Evolutionary conservation across 305 asterid genomes (phyloP).

Genomic region (Fraxinus sp.): DNA sequence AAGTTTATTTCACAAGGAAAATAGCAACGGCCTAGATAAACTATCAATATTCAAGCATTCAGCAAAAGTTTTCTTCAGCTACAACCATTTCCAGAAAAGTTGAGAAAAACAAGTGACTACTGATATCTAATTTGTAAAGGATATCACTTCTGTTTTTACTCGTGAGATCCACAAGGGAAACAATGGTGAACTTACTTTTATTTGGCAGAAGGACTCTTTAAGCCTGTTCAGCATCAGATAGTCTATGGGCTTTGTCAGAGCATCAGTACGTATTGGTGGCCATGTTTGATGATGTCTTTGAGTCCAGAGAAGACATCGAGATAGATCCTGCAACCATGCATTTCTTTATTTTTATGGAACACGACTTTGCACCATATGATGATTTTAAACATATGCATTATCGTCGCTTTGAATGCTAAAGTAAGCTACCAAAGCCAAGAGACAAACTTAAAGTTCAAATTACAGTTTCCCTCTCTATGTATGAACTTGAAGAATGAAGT

Average conservation of each 20-base stretch:
- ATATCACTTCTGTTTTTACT: neutral
- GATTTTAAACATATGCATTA: neutral
- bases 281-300: conserved; percentile 98
- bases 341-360: neutral
- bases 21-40: neutral
- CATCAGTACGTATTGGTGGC: conserved; percentile 96
- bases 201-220: conserved; percentile 81
- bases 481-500: conserved; percentile 11
- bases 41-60: neutral
- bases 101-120: neutral
- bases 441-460: conserved; percentile 9
- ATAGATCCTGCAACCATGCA: conserved; percentile 71
- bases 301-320: conserved; percentile 98
- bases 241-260: conserved; percentile 84
- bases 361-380: conserved; percentile 5
- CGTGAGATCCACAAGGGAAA: conserved; percentile 15
- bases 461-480: neutral
- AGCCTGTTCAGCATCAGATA: conserved; percentile 82
- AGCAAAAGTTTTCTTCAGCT: conserved; percentile 7
- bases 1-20: neutral
- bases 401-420: conserved; percentile 6
- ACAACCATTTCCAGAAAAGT: conserved; percentile 9
- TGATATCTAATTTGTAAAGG: neutral
- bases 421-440: conserved; percentile 6
- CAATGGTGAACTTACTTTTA: conserved; percentile 57